A percentile compares a stretch with the other conserved stretches of the same genome.
These are phyloP conservation scores for Sanguinoderma infundibulare DNA, from an alignment of 1,284 basidiomycete genomes.

Conservation along the genomic window DNA sequence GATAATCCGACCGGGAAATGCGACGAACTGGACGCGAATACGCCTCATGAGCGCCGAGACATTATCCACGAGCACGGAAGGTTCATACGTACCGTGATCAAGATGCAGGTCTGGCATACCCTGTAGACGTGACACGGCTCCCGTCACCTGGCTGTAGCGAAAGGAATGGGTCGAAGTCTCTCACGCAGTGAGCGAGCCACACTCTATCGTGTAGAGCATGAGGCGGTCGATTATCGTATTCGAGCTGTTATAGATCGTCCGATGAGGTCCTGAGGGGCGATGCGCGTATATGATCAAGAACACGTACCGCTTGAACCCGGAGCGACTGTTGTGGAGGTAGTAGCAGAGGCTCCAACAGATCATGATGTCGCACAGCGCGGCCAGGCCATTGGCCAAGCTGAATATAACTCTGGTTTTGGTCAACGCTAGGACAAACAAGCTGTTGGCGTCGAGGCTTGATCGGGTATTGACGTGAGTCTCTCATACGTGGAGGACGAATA, in stretches of 20 bases:
- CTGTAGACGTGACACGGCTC: background rate
- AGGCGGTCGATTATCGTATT: slow-evolving; percentile 1
- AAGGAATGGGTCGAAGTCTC: background rate
- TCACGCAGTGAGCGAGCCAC: slow-evolving; percentile 2
- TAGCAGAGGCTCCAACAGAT: background rate
- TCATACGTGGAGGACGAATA: background rate
- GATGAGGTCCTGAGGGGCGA: too few species aligned
- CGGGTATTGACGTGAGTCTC: background rate
- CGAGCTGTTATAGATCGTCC: background rate
- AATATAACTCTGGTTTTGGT: background rate
- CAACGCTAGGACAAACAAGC: background rate
- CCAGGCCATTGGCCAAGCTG: background rate
- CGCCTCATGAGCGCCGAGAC: background rate
- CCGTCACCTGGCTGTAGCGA: background rate
- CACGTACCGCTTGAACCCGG: background rate
- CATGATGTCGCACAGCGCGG: background rate
- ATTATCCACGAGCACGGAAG: background rate
- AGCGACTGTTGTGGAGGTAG: background rate
- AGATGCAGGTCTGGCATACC: background rate
- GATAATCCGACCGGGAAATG: background rate
- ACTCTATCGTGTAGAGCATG: slow-evolving; percentile 5
- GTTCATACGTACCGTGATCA: background rate
- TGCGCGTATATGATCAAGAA: too few species aligned
- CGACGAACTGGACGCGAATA: background rate
- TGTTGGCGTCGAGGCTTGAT: background rate